Evolutionary conservation across 331 rosid genomes (phyloP).

Genomic region (Dryas integrifolia): DNA sequence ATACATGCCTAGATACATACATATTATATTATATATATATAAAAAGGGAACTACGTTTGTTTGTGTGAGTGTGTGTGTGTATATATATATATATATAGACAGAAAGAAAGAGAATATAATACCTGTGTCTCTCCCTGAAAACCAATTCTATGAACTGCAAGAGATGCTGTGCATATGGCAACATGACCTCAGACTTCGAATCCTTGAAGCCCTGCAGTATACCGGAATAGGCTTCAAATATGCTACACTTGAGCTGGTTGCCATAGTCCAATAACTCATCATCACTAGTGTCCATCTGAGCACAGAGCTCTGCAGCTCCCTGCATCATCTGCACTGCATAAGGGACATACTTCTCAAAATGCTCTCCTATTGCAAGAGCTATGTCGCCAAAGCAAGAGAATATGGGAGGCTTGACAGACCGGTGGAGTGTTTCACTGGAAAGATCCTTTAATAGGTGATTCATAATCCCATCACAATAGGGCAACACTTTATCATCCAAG

Average conservation of each 20-base stretch:
- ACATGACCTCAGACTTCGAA: slow-evolving; percentile 40
- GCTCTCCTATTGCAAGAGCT: slow-evolving; percentile 42
- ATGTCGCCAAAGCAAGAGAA: slow-evolving; percentile 47
- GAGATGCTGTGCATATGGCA: slow-evolving; percentile 42
- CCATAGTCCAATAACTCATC: slow-evolving; percentile 38
- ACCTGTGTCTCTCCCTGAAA: slow-evolving; percentile 33
- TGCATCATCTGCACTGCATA: slow-evolving; percentile 41
- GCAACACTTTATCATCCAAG: slow-evolving; percentile 35
- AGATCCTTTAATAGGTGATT: slow-evolving; percentile 31
- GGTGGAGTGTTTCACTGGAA: slow-evolving; percentile 37
- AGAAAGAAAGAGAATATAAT: not conserved
- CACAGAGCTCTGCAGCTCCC: slow-evolving; percentile 44
- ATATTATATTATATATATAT: too few relatives aligned
- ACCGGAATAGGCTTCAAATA: slow-evolving; percentile 51
- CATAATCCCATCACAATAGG: slow-evolving; percentile 43
- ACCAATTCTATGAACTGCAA: slow-evolving; percentile 39
- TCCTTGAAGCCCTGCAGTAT: slow-evolving; percentile 43
- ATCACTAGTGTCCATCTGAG: slow-evolving; percentile 29
- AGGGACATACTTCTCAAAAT: slow-evolving; percentile 42
- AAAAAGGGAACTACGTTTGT: too few relatives aligned
- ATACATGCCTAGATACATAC: too few relatives aligned
- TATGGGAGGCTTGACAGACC: slow-evolving; percentile 48
- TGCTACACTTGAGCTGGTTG: slow-evolving; percentile 42
- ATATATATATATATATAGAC: not conserved
- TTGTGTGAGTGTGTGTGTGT: not conserved